Evolutionary conservation across 129 eudicot species (phyloP).

Genomic region (Artemisia annua): DNA sequence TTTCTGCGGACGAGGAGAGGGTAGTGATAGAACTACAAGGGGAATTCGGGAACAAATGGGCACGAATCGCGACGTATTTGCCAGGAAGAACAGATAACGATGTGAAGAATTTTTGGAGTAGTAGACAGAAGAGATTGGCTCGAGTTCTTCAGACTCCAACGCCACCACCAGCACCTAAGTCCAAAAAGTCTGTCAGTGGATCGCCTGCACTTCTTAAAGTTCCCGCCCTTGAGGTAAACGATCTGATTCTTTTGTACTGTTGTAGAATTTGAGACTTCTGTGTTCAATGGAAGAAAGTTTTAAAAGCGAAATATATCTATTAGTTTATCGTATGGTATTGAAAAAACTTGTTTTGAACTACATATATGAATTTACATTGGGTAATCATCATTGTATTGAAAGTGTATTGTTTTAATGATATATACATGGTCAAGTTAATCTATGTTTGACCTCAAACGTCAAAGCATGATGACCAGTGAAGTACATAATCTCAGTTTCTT

Average conservation of each 20-base stretch:
- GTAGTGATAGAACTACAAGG: constrained; percentile 81
- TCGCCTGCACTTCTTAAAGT: constrained; percentile 40
- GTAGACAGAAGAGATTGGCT: constrained; percentile 87
- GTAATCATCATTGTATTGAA: background rate
- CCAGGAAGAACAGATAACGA: constrained; percentile 94
- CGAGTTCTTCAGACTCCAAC: constrained; percentile 62
- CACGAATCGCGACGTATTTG: constrained; percentile 68
- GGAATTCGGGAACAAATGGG: constrained; percentile 95
- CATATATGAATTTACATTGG: no score
- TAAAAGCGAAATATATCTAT: background rate
- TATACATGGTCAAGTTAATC: background rate
- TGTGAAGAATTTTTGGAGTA: constrained; percentile 98
- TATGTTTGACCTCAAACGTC: background rate
- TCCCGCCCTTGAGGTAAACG: constrained; percentile 49
- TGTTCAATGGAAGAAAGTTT: background rate
- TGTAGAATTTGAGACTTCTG: background rate
- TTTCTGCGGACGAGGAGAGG: constrained; percentile 87
- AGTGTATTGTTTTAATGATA: no score
- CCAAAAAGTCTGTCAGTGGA: constrained; percentile 31
- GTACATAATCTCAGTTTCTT: background rate
- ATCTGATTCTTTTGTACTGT: background rate
- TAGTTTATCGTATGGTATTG: background rate
- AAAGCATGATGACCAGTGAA: background rate
- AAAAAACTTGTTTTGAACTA: no score
- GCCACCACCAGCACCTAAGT: constrained; percentile 25